phyloP scores from a whole-genome alignment of 106 monocot genomes.

The Dendrobium huoshanense region DNA sequence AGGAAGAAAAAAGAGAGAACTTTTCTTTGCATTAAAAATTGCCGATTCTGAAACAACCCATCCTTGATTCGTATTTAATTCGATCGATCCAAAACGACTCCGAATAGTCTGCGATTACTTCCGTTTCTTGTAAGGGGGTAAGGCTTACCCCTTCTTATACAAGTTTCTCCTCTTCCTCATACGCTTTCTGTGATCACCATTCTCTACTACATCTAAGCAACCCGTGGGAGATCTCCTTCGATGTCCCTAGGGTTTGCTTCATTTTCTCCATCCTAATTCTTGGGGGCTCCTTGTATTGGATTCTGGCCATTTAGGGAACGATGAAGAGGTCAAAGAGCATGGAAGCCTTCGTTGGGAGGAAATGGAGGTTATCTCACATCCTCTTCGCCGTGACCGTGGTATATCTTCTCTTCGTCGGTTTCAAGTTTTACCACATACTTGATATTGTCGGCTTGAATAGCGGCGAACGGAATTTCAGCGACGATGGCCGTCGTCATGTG shows the following conservation, averaged over 20 bases:
- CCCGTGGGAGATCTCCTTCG: neutral
- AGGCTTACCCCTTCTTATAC: neutral
- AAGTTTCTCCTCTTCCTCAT: neutral
- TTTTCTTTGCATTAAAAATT: too few relatives aligned
- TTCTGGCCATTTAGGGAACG: neutral
- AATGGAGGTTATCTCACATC: constrained; percentile 22
- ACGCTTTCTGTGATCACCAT: neutral
- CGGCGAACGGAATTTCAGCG: constrained; percentile 19
- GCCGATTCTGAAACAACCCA: too few relatives aligned
- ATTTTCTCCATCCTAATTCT: neutral
- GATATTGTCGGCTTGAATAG: constrained; percentile 18
- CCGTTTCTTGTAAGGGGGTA: neutral
- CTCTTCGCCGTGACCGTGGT: constrained; percentile 30
- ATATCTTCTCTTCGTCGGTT: constrained; percentile 53
- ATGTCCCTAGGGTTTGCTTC: neutral
- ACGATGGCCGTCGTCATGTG: constrained; percentile 8
- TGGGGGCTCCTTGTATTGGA: neutral
- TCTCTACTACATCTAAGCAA: neutral
- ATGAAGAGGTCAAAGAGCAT: constrained; percentile 49
- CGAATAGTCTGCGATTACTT: neutral
- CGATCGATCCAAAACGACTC: neutral
- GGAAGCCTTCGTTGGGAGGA: constrained; percentile 26
- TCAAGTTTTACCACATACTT: constrained; percentile 44
- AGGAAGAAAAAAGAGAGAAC: too few relatives aligned
- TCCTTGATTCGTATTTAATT: neutral